Base-by-base conservation (phyloP, 176 grass and related monocot species). In the Raddia distichophylla region DNA sequence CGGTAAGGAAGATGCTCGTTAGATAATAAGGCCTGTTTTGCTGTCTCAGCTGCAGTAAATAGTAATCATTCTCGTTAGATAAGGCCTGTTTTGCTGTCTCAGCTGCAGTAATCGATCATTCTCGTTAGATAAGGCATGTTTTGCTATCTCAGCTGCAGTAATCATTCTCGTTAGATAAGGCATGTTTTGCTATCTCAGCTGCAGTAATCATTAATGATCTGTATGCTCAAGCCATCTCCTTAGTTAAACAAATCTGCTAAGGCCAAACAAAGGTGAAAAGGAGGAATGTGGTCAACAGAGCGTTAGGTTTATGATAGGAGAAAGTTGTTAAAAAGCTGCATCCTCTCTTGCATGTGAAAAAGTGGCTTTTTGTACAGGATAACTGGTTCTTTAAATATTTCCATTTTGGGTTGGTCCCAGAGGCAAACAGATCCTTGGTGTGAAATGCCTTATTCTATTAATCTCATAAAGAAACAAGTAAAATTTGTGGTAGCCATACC, bases 191-290 rank as follows among this genome's bases (percentile, higher is more conserved):
- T 50, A 1, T 27, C 27, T 27, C 27, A 27, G 27, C 27, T 27
- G 27, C 27, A 27, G 27, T 27, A 27, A 27, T 27, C 27, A 27
- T 27, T 27, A 27, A 27, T 27, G 27, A 27, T 27, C 27, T 27
- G 27, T 27, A 27, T 27, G 27, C 27, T 27, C 27, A 27, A 27
- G 27, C 27, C 27, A 27, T 27, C 0, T 82, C 17, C 16, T 82
- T 82, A 20, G 68, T 69, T 49, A 13, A 80, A 33, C 57, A 71
- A 10, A 10, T 6, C 1, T 5, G 17, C 45, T 63, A 11, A 43
- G 32, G 80, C 33, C 68, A 73, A 73, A 60, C 42, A 6, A 50
- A 40, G 55, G 8, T 69, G 69, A 61, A 73, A 12, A 18, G 69
- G 8, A 40, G 33, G 32, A 64, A 64, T 62, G 5, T 73, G 46